Percentiles rank a stretch among this genome's conserved stretches.
These are phyloP conservation scores for Diaporthe destruens DNA, from an alignment of 2,329 filamentous ascomycete genomes.

Conservation along the genomic window DNA sequence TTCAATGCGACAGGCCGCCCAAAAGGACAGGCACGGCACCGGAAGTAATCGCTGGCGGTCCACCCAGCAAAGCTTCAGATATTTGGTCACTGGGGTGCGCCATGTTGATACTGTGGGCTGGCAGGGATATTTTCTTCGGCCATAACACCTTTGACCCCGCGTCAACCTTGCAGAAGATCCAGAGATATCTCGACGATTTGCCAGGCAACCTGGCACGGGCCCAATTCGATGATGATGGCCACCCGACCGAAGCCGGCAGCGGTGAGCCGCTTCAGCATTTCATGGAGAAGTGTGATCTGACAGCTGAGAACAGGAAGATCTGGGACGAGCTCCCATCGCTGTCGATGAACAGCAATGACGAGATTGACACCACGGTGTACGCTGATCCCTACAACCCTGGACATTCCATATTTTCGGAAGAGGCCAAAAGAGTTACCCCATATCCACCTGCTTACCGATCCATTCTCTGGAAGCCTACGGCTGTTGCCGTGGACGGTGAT, in stretches of 20 bases:
- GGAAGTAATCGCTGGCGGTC: background rate
- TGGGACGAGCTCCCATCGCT: background rate
- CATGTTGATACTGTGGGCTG: background rate
- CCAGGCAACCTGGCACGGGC: background rate
- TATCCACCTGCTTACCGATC: background rate
- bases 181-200: constrained; percentile 1
- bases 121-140: constrained; percentile 9
- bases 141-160: background rate
- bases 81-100: background rate
- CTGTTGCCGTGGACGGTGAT: background rate
- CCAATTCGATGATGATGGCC: background rate
- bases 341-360: constrained; percentile 1
- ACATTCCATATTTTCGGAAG: background rate
- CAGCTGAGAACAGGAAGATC: background rate
- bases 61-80: constrained; percentile 18
- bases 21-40: background rate
- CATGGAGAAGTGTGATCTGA: background rate
- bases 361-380: background rate
- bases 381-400: background rate
- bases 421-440: background rate
- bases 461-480: constrained; percentile 1
- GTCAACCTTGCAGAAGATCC: background rate
- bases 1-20: background rate
- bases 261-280: background rate
- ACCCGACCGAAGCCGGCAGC: background rate